A percentile compares a stretch with the other conserved stretches of the same genome.
Evolutionary conservation across 192 early-diverging fungal genomes (phyloP).

Genomic region (Podila minutissima): DNA sequence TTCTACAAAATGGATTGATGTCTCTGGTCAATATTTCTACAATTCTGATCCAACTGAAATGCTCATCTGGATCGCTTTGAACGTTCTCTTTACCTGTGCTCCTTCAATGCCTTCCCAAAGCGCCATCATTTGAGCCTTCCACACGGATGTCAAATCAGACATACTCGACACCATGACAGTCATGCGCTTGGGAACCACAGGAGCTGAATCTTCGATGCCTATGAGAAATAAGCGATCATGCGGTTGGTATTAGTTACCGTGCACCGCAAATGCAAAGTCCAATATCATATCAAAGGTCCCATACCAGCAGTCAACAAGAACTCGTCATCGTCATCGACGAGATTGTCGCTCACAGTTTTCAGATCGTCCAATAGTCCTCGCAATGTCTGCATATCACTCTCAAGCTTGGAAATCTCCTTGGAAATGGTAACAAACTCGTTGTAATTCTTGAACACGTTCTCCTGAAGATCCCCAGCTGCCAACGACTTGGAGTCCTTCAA

Average conservation of each 20-base stretch:
- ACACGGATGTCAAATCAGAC: slow-evolving; percentile 62
- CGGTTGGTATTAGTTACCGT: not conserved
- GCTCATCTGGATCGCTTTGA: too few species aligned
- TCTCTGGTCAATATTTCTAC: too few species aligned
- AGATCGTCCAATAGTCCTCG: slow-evolving; percentile 76
- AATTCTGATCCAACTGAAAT: not conserved
- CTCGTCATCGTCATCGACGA: slow-evolving; percentile 55
- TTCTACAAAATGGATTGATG: slow-evolving; percentile 44
- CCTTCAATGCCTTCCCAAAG: slow-evolving; percentile 70
- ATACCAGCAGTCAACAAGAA: slow-evolving; percentile 47
- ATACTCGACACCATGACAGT: slow-evolving; percentile 52
- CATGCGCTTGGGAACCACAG: slow-evolving; percentile 52
- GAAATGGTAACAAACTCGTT: slow-evolving; percentile 87
- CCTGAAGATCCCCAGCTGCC: slow-evolving; percentile 76
- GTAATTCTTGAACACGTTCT: slow-evolving; percentile 89
- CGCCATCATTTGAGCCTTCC: slow-evolving; percentile 64
- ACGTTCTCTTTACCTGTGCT: slow-evolving; percentile 56
- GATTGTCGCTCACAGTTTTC: slow-evolving; percentile 57
- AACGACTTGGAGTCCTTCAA: slow-evolving; percentile 73
- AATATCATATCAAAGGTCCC: not conserved
- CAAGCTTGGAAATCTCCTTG: slow-evolving; percentile 83
- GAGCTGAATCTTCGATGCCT: slow-evolving; percentile 55
- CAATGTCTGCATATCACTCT: slow-evolving; percentile 79
- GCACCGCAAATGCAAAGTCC: too few species aligned
- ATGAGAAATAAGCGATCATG: not conserved